Evolutionary conservation across 371 early-diverging fungal genomes (phyloP).

Genomic region (Mortierella sp.): DNA sequence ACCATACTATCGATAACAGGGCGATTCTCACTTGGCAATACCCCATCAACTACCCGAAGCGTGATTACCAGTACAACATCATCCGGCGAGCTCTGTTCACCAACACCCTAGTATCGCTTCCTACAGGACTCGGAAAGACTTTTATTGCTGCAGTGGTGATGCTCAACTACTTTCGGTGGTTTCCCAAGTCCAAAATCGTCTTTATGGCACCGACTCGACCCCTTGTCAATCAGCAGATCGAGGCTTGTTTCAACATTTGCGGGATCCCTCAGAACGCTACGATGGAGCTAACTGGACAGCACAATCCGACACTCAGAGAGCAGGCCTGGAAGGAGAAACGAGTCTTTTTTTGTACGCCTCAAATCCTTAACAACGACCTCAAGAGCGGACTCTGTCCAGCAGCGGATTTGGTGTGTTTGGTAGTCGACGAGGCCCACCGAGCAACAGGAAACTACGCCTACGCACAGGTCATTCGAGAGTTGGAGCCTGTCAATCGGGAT

Average conservation of each 20-base stretch:
- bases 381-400: constrained; percentile 67
- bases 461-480: constrained; percentile 73
- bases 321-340: constrained; percentile 70
- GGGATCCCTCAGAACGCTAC: constrained; percentile 79
- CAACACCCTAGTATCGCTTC: constrained; percentile 93
- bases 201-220: constrained; percentile 96
- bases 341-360: constrained; percentile 94
- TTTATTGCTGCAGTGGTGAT: constrained; percentile 97
- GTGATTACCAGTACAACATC: constrained; percentile 93
- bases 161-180: constrained; percentile 96
- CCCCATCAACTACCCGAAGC: constrained; percentile 82
- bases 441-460: constrained; percentile 92
- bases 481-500: constrained; percentile 64
- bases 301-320: constrained; percentile 66
- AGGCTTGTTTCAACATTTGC: constrained; percentile 83
- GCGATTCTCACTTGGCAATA: constrained; percentile 84
- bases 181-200: constrained; percentile 89
- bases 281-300: constrained; percentile 85
- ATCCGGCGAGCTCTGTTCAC: constrained; percentile 82
- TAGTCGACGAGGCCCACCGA: constrained; percentile 96
- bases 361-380: constrained; percentile 91
- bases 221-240: constrained; percentile 93
- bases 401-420: constrained; percentile 76
- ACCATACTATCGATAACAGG: constrained; percentile 68
- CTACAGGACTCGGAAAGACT: constrained; percentile 96